Evolutionary conservation across 805 yeast species (phyloP).

Genomic region (Pichia sporocuriosa): DNA sequence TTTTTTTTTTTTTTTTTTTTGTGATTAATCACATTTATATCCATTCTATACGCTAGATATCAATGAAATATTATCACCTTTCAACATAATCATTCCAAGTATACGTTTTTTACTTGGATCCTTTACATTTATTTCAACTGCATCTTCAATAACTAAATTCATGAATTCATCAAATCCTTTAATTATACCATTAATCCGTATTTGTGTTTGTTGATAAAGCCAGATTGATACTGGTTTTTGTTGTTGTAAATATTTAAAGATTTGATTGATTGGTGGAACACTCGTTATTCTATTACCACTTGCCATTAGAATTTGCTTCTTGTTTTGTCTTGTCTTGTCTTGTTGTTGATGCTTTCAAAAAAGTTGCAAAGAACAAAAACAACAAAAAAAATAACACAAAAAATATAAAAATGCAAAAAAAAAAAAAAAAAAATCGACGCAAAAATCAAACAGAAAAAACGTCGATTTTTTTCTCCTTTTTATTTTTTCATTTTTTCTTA

Average conservation of each 20-base stretch:
- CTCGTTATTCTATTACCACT: slow-evolving; percentile 42
- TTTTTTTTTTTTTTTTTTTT: too few species aligned
- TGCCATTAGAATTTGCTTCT: slow-evolving; percentile 27
- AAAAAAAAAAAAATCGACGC: too few species aligned
- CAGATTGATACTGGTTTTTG: slow-evolving; percentile 76
- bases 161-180: slow-evolving; percentile 96
- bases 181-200: slow-evolving; percentile 74
- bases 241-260: slow-evolving; percentile 81
- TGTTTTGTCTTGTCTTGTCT: too few species aligned
- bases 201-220: slow-evolving; percentile 79
- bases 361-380: too few species aligned
- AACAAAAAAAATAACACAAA: too few species aligned
- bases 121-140: slow-evolving; percentile 53
- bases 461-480: too few species aligned
- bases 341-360: too few species aligned
- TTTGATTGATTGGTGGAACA: slow-evolving; percentile 88
- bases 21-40: slow-evolving; percentile 7
- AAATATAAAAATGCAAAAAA: too few species aligned
- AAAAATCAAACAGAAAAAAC: too few species aligned
- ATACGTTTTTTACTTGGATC: slow-evolving; percentile 35
- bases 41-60: slow-evolving; percentile 38
- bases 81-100: slow-evolving; percentile 73
- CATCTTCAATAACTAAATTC: slow-evolving; percentile 65
- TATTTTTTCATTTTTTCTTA: too few species aligned
- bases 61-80: slow-evolving; percentile 90